phyloP scores from a whole-genome alignment of 352 stramenopile species.

The Globisporangium polare region DNA sequence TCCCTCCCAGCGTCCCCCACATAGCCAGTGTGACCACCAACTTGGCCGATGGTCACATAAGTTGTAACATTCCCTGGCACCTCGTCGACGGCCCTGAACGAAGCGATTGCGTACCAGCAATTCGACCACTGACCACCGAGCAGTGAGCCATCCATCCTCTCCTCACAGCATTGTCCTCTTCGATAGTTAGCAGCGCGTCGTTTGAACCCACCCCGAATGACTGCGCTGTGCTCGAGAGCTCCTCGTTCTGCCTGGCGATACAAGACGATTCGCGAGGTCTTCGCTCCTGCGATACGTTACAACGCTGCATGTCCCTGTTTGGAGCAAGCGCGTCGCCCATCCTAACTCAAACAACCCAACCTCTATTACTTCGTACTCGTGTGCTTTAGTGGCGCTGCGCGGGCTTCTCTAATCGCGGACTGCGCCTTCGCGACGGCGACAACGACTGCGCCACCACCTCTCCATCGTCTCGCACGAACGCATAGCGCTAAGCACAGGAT shows the following conservation, averaged over 20 bases:
- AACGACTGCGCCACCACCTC: conserved; percentile 7
- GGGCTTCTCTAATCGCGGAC: conserved; percentile 7
- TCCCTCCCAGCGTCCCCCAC: too few relatives aligned
- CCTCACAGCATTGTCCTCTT: too few relatives aligned
- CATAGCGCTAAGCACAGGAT: conserved; percentile 3
- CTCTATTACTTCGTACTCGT: neutral
- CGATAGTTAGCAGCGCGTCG: too few relatives aligned
- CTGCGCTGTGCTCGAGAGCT: neutral
- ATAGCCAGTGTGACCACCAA: too few relatives aligned
- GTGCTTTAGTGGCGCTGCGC: neutral
- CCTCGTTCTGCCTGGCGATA: too few relatives aligned
- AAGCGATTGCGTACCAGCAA: too few relatives aligned
- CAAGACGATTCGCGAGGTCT: neutral
- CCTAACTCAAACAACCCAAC: neutral
- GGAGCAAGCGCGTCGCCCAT: neutral
- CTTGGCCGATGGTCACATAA: too few relatives aligned
- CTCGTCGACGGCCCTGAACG: too few relatives aligned
- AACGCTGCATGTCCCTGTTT: neutral
- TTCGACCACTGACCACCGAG: too few relatives aligned
- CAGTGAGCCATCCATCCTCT: too few relatives aligned
- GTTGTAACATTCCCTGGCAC: too few relatives aligned
- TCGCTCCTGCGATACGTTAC: neutral
- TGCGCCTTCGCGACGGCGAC: conserved; percentile 7
- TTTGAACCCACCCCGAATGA: neutral
- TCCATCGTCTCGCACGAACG: conserved; percentile 8